Base-by-base conservation (phyloP, 2,329 filamentous ascomycete genomes). In the Alternaria incomplexa region DNA sequence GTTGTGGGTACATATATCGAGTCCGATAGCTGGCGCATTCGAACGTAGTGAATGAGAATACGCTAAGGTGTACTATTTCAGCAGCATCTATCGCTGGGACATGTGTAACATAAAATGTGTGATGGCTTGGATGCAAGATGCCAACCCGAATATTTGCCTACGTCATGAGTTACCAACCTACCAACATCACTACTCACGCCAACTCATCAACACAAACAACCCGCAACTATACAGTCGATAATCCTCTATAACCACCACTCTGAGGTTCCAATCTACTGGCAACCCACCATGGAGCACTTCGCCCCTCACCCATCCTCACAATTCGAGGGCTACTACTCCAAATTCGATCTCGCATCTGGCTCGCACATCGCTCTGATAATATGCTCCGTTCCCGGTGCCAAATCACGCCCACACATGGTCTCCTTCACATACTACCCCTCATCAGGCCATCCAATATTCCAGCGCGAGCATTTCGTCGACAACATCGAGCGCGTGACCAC, bases 291-390 rank as follows among this genome's bases (percentile, higher is more conserved):
- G 78, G 78, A 84, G 60, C 81, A 84, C 65, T 79, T 74, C 58
- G 76, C 75, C 7, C 83, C 83, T 3, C 84, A 85, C 63, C 67
- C 67, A 1, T 66, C 58, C 32, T 71, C 82, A 26, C 75, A 74
- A 30, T 85, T 86, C 67, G 84, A 86, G 72, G 84, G 84, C 36
- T 85, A 80, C 73, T 85, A 85, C 73, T 83, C 81, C 63, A 84
- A 85, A 65, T 85, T 85, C 70, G 75, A 79, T 56, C 78, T 85
- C 7, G 79, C 80, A 15, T 83, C 81, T 4, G 82, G 83, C 62
- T 77, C 79, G 5, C 81, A 83, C 59, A 75, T 86, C 8, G 80
- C 82, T 15, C 64, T 85, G 10, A 82, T 85, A 47, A 79, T 85
- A 25, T 85, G 81, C 72, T 80, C 78, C 44, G 81, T 85, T 15